These are phyloP conservation scores for Irpex sp. DNA, from an alignment of 1,284 basidiomycete genomes.

Conservation along the genomic window DNA sequence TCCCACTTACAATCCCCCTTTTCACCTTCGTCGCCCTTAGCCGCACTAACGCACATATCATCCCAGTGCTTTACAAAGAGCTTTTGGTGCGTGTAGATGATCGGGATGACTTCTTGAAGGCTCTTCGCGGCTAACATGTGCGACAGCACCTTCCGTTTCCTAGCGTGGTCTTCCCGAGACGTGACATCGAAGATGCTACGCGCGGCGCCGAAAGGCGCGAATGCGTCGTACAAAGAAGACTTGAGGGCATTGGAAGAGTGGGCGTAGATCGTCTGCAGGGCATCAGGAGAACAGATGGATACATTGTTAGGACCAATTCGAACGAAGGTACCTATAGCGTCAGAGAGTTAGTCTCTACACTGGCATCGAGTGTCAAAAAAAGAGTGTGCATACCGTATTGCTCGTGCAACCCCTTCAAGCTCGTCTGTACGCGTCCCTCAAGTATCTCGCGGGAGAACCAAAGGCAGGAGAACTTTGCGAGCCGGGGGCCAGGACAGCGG, in stretches of 20 bases:
- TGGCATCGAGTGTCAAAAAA: not conserved
- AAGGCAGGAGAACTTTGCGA: constrained; percentile 69
- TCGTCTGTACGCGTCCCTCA: constrained; percentile 46
- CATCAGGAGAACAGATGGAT: constrained; percentile 76
- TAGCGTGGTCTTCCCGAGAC: not conserved
- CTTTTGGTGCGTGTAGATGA: not conserved
- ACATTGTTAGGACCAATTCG: constrained; percentile 73
- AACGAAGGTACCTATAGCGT: constrained; percentile 57
- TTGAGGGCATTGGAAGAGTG: constrained; percentile 75
- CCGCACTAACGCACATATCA: not conserved
- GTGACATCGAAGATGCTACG: not conserved
- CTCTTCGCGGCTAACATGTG: not conserved
- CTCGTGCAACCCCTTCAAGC: constrained; percentile 68
- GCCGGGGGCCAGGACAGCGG: constrained; percentile 64
- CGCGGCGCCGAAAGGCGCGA: constrained; percentile 50
- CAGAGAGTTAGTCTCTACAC: not conserved
- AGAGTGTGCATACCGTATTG: constrained; percentile 55
- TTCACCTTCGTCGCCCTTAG: not conserved
- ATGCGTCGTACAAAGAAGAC: constrained; percentile 64
- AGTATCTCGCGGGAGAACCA: constrained; percentile 47
- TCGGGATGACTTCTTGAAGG: not conserved
- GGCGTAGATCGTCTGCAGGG: constrained; percentile 67
- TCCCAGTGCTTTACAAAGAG: not conserved
- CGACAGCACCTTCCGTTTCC: not conserved
- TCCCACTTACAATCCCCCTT: not conserved